Conservation (phyloP, 1,139 yeast species). For the Yamadazyma buinensis region DNA sequence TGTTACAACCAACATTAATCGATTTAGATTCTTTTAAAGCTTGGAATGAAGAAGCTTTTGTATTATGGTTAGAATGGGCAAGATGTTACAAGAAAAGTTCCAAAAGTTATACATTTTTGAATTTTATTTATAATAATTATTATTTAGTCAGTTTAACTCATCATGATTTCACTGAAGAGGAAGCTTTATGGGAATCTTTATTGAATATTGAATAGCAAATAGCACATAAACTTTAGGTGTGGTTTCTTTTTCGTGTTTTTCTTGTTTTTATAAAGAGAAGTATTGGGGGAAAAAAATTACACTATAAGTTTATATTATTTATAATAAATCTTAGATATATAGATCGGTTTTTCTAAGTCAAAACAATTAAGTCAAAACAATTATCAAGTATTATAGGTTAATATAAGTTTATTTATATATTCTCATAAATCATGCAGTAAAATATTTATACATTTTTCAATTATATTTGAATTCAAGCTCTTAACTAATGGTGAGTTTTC, state of each 20-base stretch:
- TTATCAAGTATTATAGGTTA: too few species aligned
- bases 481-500: slow-evolving; percentile 18
- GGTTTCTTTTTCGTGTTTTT: too few species aligned
- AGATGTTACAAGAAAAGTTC: slow-evolving; percentile 62
- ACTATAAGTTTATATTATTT: too few species aligned
- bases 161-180: slow-evolving; percentile 75
- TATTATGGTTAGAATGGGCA: slow-evolving; percentile 91
- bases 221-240: slow-evolving; percentile 5
- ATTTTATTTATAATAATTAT: slow-evolving; percentile 56
- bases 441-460: slow-evolving; percentile 32
- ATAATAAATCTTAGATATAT: too few species aligned
- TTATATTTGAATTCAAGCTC: slow-evolving; percentile 23
- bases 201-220: slow-evolving; percentile 25
- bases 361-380: too few species aligned
- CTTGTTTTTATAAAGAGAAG: too few species aligned
- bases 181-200: slow-evolving; percentile 73
- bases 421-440: slow-evolving; percentile 16
- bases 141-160: slow-evolving; percentile 79
- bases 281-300: too few species aligned
- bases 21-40: slow-evolving; percentile 87
- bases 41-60: slow-evolving; percentile 93
- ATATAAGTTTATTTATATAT: neutral
- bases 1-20: slow-evolving; percentile 82
- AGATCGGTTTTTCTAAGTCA: too few species aligned
- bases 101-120: slow-evolving; percentile 57